Evolutionary conservation across 768 basidiomycete genomes (phyloP), one percentile per base, ranked within the genome.

Genomic region (Trametes villosa): DNA sequence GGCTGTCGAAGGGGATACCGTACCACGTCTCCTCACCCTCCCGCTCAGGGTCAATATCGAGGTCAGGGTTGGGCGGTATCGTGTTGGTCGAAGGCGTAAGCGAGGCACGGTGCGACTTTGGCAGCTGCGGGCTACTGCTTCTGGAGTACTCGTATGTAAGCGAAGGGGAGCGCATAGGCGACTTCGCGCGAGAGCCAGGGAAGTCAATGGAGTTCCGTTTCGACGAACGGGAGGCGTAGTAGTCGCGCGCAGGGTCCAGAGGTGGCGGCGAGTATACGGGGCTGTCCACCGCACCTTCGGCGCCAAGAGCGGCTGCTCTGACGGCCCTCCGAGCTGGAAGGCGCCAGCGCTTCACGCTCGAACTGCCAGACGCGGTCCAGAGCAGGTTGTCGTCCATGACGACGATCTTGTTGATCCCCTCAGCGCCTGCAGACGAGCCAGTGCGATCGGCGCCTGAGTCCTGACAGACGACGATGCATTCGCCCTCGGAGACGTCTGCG

Each of bases 301-400:
- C 59, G 9, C 65, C 59, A 12, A 72, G 63, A 1, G 69, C 54
- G 11, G 65, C 53, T 0, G 67, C 70, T 47, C 84, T 71, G 29
- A 72, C 64, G 15, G 77, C 64, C 41, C 81, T 75, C 47, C 82
- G 74, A 53, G 78, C 71, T 8, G 91, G 89, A 0, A 92, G 84
- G 41, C 77, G 80, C 96, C 95, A 98, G 24, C 94, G 81, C 68
- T 81, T 87, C 67, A 98, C 81, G 53, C 82, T 89, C 8, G 94
- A 94, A 44, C 81, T 86, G 8, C 92, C 90, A 1, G 89, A 88
- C 0, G 95, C 94, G 0, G 95, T 93, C 96, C 96, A 98, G 4
- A 98, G 81, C 34, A 89, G 80, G 53, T 84, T 81, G 68, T 97
- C 92, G 66, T 95, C 92, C 77, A 92, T 84, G 1, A 83, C 87